Percentiles rank a stretch among this genome's conserved stretches.
phyloP scores from a whole-genome alignment of 2,329 filamentous ascomycete species.

The Keithomyces neogunnii region DNA sequence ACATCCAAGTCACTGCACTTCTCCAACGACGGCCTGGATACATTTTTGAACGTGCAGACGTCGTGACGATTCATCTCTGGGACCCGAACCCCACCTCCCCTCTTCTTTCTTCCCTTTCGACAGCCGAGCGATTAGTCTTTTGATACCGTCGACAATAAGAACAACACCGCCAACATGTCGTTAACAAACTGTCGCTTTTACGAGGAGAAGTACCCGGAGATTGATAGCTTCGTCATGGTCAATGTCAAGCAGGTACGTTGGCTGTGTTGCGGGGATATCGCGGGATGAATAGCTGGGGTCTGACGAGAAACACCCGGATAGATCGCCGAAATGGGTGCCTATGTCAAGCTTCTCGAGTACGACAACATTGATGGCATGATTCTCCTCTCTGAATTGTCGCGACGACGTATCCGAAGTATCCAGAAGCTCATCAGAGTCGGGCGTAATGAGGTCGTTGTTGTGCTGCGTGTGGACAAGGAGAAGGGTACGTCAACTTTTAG shows the following conservation, averaged over 20 bases:
- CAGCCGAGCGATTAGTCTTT: conserved; percentile 14
- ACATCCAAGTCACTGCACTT: not conserved
- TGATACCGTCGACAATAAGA: conserved; percentile 27
- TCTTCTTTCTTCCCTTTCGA: not conserved
- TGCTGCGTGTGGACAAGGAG: conserved; percentile 98
- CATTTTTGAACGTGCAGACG: not conserved
- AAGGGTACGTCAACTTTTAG: conserved; percentile 54
- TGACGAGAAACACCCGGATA: conserved; percentile 24
- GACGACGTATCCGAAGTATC: conserved; percentile 96
- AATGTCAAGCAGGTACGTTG: conserved; percentile 91
- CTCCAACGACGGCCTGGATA: not conserved
- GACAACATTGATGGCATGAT: conserved; percentile 99
- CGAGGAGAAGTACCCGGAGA: conserved; percentile 89
- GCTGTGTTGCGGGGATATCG: conserved; percentile 15
- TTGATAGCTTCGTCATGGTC: conserved; percentile 99
- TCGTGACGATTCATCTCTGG: conserved; percentile 7
- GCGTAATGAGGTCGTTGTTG: conserved; percentile 96
- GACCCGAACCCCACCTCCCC: conserved; percentile 21
- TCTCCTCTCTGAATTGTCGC: conserved; percentile 89
- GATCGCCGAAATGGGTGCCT: conserved; percentile 99
- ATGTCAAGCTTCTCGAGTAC: conserved; percentile 98
- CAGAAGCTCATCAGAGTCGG: conserved; percentile 98
- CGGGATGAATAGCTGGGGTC: not conserved
- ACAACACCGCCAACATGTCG: conserved; percentile 70
- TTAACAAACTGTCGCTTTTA: conserved; percentile 96